Conservation (phyloP, 495 filamentous ascomycete genomes). For the Amorphotheca resinae region DNA sequence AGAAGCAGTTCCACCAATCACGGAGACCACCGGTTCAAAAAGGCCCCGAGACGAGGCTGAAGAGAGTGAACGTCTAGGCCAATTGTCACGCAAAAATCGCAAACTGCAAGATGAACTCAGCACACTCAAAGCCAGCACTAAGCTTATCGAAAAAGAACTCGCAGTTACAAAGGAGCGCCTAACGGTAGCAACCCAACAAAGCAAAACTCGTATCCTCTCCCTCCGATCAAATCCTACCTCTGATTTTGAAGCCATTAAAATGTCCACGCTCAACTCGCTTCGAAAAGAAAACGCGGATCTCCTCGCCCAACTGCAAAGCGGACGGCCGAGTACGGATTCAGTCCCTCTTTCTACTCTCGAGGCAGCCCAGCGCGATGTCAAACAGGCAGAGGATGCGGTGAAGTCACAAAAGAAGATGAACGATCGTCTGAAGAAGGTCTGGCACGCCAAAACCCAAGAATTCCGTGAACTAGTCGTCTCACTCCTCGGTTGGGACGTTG, state of each 20-base stretch:
- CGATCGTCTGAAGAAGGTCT: constrained; percentile 78
- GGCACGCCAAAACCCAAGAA: constrained; percentile 73
- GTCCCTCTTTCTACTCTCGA: constrained; percentile 69
- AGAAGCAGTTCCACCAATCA: constrained; percentile 29
- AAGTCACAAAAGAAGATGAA: constrained; percentile 76
- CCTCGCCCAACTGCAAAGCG: constrained; percentile 53
- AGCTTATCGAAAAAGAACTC: constrained; percentile 62
- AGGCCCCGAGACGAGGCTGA: constrained; percentile 39
- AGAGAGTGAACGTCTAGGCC: constrained; percentile 66
- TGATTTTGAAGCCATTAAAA: constrained; percentile 68
- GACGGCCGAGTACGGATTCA: constrained; percentile 24
- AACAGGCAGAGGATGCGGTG: constrained; percentile 57
- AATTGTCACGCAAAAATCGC: constrained; percentile 71
- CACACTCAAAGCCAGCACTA: constrained; percentile 49
- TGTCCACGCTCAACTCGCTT: constrained; percentile 60
- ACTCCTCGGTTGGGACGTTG: constrained; percentile 81
- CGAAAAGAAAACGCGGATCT: constrained; percentile 77
- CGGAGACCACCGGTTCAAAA: constrained; percentile 37
- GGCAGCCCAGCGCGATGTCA: constrained; percentile 57
- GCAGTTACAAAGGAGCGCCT: constrained; percentile 60
- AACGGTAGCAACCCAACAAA: constrained; percentile 53
- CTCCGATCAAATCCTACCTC: constrained; percentile 84
- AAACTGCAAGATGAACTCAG: constrained; percentile 69
- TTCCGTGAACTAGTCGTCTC: constrained; percentile 87
- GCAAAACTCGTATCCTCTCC: constrained; percentile 74